Base-by-base conservation (phyloP, 2,329 filamentous ascomycete species). In the Alternaria sp. region DNA sequence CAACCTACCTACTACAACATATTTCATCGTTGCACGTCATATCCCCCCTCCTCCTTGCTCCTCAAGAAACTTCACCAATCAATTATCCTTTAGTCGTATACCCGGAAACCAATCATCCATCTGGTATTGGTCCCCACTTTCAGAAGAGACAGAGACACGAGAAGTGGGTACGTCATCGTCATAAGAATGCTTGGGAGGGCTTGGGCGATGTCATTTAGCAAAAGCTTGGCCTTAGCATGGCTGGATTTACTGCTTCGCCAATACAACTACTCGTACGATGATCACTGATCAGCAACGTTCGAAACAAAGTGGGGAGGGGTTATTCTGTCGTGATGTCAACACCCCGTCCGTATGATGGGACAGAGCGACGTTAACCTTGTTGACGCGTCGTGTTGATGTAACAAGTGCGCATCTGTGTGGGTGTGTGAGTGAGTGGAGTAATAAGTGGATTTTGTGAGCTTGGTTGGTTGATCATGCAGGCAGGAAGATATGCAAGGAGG, bases 151-250 rank as follows among this genome's bases (percentile, higher is more conserved):
- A 36, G 21, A 48, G 29, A 36, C 44, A 23, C 44, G 44, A 21
- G 29, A 48, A 48, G 44, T 48, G 44, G 44, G 23, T 48, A 33
- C 44, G n/a, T 23, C 21, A 6, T 33, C 31, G 23, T 48, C 44
- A 36, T 48, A 26, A 55, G 17, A 55, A 42, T 24, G 37, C 37
- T 40, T 40, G 37, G 37, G 17, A 17, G 17, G n/a, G 13, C 55
- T 57, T 54, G 54, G 49, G 24, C 54, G 28, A 57, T 57, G 55
- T 57, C 55, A 57, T 57, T n/a, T 11, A 29, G 11, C 9, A 54
- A 56, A 53, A 46, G 55, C 55, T 57, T 57, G 48, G 40, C 26
- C 9, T 33, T 13, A 3, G 6, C 26, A 34, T 29, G 36, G 51
- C 40, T 24, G 40, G 33, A 31, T 37, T 53, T 13, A 10, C 21